Evolutionary conservation across 176 grass and related monocot species (phyloP).

Genomic region (Paspalum notatum): DNA sequence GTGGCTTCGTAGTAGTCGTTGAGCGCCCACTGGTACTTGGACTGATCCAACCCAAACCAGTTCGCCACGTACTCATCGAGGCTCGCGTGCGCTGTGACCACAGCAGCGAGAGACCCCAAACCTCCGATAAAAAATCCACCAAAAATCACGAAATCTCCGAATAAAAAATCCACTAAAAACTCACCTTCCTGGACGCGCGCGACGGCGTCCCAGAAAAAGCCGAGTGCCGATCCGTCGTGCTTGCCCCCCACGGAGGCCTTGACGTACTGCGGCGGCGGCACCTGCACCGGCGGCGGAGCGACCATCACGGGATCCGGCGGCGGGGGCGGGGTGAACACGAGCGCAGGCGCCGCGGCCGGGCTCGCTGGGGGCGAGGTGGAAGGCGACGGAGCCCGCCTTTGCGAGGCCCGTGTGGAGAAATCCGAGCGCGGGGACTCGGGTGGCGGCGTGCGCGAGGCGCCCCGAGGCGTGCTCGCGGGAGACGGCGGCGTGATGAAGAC

Average conservation of each 20-base stretch:
- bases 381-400: slow-evolving; percentile 17
- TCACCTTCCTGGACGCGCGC: slow-evolving; percentile 86
- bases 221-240: slow-evolving; percentile 65
- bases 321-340: slow-evolving; percentile 33
- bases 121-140: neutral
- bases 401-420: slow-evolving; percentile 36
- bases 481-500: slow-evolving; percentile 91
- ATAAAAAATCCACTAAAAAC: neutral
- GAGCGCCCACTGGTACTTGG: slow-evolving; percentile 97
- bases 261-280: slow-evolving; percentile 73
- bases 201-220: slow-evolving; percentile 93
- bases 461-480: slow-evolving; percentile 46
- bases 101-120: slow-evolving; percentile 5
- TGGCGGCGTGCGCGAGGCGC: slow-evolving; percentile 11
- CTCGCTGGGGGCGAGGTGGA: slow-evolving; percentile 10
- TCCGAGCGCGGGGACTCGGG: slow-evolving; percentile 34
- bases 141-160: slow-evolving; percentile 4
- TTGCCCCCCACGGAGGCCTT: slow-evolving; percentile 46
- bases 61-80: slow-evolving; percentile 85
- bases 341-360: slow-evolving; percentile 22
- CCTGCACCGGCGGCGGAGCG: slow-evolving; percentile 58
- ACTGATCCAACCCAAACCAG: slow-evolving; percentile 91
- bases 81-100: slow-evolving; percentile 60
- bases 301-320: slow-evolving; percentile 43
- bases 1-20: slow-evolving; percentile 94